phyloP scores from a whole-genome alignment of 257 asterid species.

The Solanum appendiculatum region DNA sequence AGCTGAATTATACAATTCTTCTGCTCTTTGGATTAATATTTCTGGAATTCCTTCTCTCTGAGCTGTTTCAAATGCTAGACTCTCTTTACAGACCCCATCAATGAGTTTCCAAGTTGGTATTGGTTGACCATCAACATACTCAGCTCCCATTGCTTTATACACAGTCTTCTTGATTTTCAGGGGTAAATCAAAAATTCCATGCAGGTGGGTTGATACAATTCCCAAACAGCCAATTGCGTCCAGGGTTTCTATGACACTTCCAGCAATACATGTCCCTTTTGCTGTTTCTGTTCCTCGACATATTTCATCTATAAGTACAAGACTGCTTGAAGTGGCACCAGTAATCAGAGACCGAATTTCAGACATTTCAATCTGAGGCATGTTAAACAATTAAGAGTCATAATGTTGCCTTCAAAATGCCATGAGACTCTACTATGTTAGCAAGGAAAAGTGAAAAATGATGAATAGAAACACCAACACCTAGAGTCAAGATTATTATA shows the following conservation, averaged over 20 bases:
- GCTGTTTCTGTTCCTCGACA: constrained; percentile 99
- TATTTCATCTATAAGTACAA: constrained; percentile 86
- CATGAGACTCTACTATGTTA: neutral
- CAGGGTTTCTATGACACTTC: constrained; percentile 82
- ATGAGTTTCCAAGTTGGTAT: constrained; percentile 80
- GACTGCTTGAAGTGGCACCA: constrained; percentile 79
- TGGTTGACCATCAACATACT: constrained; percentile 41
- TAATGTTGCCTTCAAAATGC: neutral
- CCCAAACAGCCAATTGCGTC: constrained; percentile 70
- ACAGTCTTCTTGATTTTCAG: constrained; percentile 35
- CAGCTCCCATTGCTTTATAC: constrained; percentile 87
- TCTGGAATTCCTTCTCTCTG: constrained; percentile 79
- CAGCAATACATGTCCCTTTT: constrained; percentile 95
- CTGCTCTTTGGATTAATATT: constrained; percentile 58
- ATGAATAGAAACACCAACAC: neutral
- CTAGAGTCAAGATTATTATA: neutral
- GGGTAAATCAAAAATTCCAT: constrained; percentile 82
- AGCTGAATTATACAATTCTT: constrained; percentile 56
- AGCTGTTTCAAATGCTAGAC: constrained; percentile 98
- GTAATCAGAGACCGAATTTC: constrained; percentile 75
- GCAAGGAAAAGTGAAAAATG: neutral
- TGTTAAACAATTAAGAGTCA: neutral
- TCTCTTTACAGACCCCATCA: constrained; percentile 88
- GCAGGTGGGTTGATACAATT: constrained; percentile 87
- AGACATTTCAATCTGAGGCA: constrained; percentile 90